Evolutionary conservation across 768 basidiomycete species (phyloP).

Genomic region (Leccinellum luteum): DNA sequence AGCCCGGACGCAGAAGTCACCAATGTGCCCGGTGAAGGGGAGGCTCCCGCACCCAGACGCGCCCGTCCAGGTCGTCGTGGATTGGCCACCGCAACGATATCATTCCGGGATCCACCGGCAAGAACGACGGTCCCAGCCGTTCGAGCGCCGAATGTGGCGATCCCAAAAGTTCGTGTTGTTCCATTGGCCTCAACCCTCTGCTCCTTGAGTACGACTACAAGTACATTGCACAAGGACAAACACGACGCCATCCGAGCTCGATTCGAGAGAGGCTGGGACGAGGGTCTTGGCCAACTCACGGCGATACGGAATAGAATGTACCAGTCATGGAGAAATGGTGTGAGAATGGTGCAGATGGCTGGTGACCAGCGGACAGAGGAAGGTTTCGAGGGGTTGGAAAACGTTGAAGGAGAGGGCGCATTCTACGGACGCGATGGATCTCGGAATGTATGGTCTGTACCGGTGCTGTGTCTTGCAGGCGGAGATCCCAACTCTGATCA

Average conservation of each 20-base stretch:
- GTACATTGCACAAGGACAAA: constrained; percentile 28
- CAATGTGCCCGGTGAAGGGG: neutral
- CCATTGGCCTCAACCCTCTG: constrained; percentile 50
- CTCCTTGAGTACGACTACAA: constrained; percentile 47
- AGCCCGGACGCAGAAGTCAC: neutral
- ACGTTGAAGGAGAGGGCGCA: constrained; percentile 27
- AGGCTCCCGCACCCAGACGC: constrained; percentile 12
- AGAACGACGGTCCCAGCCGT: constrained; percentile 14
- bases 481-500: constrained; percentile 14
- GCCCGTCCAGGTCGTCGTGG: constrained; percentile 52
- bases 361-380: constrained; percentile 28
- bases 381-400: constrained; percentile 35
- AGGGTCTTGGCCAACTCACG: constrained; percentile 53
- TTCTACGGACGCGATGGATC: constrained; percentile 22
- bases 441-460: constrained; percentile 17
- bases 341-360: constrained; percentile 42
- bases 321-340: constrained; percentile 46
- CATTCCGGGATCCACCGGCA: constrained; percentile 41
- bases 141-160: constrained; percentile 3
- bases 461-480: constrained; percentile 42
- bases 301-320: constrained; percentile 45
- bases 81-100: constrained; percentile 64
- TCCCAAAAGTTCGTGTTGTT: constrained; percentile 51
- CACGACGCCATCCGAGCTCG: constrained; percentile 43
- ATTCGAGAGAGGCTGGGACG: constrained; percentile 62